Evolutionary conservation across 805 yeast species (phyloP).

Genomic region (Suhomyces faveliae): DNA sequence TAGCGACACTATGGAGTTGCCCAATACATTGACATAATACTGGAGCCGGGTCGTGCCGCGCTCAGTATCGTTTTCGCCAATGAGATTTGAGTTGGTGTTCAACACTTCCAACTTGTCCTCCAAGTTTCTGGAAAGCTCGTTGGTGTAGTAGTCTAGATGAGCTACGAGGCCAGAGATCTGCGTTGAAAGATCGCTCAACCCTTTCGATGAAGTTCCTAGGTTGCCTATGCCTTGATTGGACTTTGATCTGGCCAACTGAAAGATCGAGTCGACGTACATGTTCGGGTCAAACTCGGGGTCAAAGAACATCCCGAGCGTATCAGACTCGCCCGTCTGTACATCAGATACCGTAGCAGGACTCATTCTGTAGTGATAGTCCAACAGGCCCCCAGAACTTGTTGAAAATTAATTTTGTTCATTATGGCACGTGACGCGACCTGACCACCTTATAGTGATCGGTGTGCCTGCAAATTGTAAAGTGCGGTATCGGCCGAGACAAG

Average conservation of each 20-base stretch:
- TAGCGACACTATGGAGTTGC: conserved; percentile 56
- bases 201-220: conserved; percentile 8
- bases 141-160: conserved; percentile 62
- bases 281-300: conserved; percentile 65
- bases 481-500: neutral
- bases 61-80: conserved; percentile 28
- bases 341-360: neutral
- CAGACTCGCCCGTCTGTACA: conserved; percentile 12
- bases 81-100: conserved; percentile 41
- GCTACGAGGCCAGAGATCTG: conserved; percentile 52
- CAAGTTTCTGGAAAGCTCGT: conserved; percentile 54
- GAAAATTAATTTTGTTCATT: neutral
- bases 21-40: conserved; percentile 61
- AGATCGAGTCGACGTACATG: conserved; percentile 62
- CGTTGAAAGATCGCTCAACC: conserved; percentile 43
- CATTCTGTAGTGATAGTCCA: neutral
- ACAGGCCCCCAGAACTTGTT: neutral
- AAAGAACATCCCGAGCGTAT: conserved; percentile 63
- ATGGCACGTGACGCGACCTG: neutral
- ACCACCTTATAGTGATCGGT: neutral
- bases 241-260: conserved; percentile 40
- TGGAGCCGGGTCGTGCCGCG: conserved; percentile 45
- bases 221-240: conserved; percentile 14
- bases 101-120: conserved; percentile 49
- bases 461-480: neutral